phyloP scores from a whole-genome alignment of 2,329 filamentous ascomycete species.

The Pseudofabraea citricarpa region DNA sequence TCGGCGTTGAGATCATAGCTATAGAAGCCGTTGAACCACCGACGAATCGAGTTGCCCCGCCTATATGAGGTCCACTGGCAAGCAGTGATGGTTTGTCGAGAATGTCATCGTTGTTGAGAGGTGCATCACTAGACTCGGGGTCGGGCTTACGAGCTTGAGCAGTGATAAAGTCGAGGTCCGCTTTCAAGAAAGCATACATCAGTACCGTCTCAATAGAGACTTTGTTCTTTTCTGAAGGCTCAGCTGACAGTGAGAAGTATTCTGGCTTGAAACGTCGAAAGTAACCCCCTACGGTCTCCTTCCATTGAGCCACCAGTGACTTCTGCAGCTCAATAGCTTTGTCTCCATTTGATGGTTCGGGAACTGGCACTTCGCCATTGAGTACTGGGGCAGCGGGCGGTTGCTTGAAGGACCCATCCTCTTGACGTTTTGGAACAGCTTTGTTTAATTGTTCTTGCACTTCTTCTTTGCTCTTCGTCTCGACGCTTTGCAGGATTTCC shows the following conservation, averaged over 20 bases:
- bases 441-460: conserved; percentile 20
- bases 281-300: conserved; percentile 83
- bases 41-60: conserved; percentile 75
- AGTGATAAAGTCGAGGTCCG: conserved; percentile 89
- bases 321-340: conserved; percentile 66
- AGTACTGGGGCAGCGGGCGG: conserved; percentile 31
- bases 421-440: conserved; percentile 14
- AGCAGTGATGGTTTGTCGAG: conserved; percentile 58
- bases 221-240: conserved; percentile 26
- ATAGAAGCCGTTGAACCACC: conserved; percentile 91
- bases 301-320: conserved; percentile 71
- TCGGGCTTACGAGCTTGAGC: conserved; percentile 82
- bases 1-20: conserved; percentile 87
- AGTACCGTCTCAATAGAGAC: conserved; percentile 72
- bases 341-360: conserved; percentile 35
- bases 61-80: conserved; percentile 57
- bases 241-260: conserved; percentile 53
- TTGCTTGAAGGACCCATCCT: conserved; percentile 27
- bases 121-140: conserved; percentile 65
- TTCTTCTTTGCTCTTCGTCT: conserved; percentile 46
- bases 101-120: conserved; percentile 81
- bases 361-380: conserved; percentile 34
- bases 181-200: conserved; percentile 88
- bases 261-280: conserved; percentile 85
- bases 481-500: conserved; percentile 36